These are phyloP conservation scores for Paracorniculantispora psalliotae DNA, from an alignment of 2,329 filamentous ascomycete species.

Conservation along the genomic window DNA sequence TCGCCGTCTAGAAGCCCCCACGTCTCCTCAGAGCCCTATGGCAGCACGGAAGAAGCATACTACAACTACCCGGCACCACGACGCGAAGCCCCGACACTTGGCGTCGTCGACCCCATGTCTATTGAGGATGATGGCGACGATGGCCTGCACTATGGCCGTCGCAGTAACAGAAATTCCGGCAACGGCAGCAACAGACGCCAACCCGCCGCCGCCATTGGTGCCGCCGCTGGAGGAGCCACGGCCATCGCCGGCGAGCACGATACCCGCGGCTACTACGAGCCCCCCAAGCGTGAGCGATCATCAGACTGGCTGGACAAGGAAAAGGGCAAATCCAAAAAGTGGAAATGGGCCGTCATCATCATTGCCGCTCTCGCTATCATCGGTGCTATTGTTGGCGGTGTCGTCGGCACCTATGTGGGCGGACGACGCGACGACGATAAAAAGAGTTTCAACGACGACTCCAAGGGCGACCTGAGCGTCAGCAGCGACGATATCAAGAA, in stretches of 20 bases:
- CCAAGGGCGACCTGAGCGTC: constrained; percentile 58
- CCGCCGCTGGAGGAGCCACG: constrained; percentile 41
- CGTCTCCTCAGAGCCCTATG: constrained; percentile 40
- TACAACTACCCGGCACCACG: constrained; percentile 46
- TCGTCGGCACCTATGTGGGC: constrained; percentile 67
- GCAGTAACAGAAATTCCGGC: constrained; percentile 50
- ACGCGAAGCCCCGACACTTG: constrained; percentile 45
- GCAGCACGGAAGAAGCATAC: constrained; percentile 60
- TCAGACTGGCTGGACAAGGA: constrained; percentile 58
- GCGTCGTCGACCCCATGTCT: constrained; percentile 68
- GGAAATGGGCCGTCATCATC: constrained; percentile 64
- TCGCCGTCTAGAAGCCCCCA: constrained; percentile 48
- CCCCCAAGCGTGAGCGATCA: constrained; percentile 53
- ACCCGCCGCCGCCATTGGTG: constrained; percentile 21
- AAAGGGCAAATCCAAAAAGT: constrained; percentile 56
- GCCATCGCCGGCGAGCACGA: constrained; percentile 33
- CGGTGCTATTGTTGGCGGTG: constrained; percentile 67
- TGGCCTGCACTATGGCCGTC: constrained; percentile 56
- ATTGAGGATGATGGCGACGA: constrained; percentile 89
- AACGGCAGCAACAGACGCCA: constrained; percentile 49
- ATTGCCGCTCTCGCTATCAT: constrained; percentile 61
- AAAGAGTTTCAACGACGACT: constrained; percentile 19
- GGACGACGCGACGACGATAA: constrained; percentile 37
- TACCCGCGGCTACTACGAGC: constrained; percentile 29
- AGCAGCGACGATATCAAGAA: constrained; percentile 75